Conservation (phyloP, 345 rosid species). For the Brassica napus region DNA sequence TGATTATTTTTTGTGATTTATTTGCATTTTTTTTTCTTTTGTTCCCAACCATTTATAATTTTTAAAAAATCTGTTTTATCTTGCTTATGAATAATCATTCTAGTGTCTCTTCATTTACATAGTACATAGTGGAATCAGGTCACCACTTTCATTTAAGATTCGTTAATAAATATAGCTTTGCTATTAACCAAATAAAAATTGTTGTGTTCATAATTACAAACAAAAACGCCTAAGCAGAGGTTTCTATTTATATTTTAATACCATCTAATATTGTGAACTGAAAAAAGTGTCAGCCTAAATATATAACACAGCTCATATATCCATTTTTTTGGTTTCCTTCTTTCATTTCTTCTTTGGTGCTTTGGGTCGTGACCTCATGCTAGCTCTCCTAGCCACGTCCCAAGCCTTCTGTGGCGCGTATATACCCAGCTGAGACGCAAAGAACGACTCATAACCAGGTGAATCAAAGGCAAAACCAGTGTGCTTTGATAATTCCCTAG, state of each 20-base stretch:
- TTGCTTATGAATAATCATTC: slow-evolving; percentile 12
- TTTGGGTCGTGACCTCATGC: slow-evolving; percentile 65
- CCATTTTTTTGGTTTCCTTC: not conserved
- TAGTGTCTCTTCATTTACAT: not conserved
- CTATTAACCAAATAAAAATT: not conserved
- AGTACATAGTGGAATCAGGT: not conserved
- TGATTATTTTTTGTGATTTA: slow-evolving; percentile 69
- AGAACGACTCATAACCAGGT: slow-evolving; percentile 94
- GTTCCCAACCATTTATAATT: not conserved
- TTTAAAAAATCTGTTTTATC: slow-evolving; percentile 8
- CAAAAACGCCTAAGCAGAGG: not conserved
- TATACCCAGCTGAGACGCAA: slow-evolving; percentile 77
- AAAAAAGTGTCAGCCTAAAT: not conserved
- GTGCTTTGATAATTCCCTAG: slow-evolving; percentile 81
- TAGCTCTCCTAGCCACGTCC: slow-evolving; percentile 95
- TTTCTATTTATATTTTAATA: not conserved
- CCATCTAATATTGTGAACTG: not conserved
- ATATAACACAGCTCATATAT: not conserved
- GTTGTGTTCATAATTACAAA: not conserved
- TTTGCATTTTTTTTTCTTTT: not conserved
- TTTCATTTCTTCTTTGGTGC: slow-evolving; percentile 41
- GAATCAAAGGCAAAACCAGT: slow-evolving; percentile 96
- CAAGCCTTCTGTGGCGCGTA: slow-evolving; percentile 89
- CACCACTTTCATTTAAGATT: not conserved
- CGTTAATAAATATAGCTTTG: not conserved